Conservation (phyloP, 257 asterid species). For the Nicotiana knightiana region DNA sequence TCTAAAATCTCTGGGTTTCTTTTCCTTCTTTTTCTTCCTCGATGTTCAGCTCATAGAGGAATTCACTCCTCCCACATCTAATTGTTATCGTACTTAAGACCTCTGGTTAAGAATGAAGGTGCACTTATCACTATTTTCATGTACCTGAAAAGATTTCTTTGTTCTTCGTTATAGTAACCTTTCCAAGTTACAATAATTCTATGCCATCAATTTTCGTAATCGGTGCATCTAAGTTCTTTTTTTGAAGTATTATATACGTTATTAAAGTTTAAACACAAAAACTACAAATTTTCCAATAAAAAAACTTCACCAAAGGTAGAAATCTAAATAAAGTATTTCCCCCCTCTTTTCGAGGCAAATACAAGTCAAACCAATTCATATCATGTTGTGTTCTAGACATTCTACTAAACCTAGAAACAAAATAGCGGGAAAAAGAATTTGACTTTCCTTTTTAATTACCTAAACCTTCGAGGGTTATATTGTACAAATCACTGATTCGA, state of each 20-base stretch:
- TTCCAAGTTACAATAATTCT: neutral
- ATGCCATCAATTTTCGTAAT: neutral
- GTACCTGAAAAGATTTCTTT: neutral
- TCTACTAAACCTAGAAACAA: neutral
- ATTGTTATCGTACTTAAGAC: no score
- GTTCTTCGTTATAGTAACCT: neutral
- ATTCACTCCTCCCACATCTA: no score
- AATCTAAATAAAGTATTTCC: neutral
- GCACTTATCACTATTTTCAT: no score
- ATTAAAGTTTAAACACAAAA: neutral
- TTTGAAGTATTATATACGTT: neutral
- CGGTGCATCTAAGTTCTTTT: neutral
- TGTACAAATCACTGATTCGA: neutral
- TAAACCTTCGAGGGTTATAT: neutral
- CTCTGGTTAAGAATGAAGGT: no score
- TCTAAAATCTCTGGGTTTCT: no score
- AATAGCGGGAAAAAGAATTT: neutral
- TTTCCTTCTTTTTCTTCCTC: no score
- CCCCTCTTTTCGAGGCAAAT: neutral
- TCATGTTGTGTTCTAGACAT: neutral
- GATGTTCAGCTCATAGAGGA: no score
- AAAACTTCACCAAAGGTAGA: neutral
- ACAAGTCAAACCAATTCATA: neutral
- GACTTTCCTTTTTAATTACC: neutral
- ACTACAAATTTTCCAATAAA: neutral